Evolutionary conservation across 2,329 filamentous ascomycete species (phyloP).

Genomic region (Nemania sp.): DNA sequence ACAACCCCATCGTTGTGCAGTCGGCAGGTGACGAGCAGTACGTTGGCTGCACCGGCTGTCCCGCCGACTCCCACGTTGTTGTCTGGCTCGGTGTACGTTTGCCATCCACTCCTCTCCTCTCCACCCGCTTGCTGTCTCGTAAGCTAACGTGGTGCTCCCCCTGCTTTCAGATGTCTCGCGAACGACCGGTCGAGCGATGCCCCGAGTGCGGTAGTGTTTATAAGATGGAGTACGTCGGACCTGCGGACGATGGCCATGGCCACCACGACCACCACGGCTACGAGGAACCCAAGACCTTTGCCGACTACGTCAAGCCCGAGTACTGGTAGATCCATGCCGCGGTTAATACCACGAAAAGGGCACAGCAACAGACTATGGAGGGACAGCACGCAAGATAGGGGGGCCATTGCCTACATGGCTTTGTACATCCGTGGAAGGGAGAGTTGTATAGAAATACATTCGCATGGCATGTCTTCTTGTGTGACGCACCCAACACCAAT

Average conservation of each 20-base stretch:
- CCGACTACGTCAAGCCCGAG: slow-evolving; percentile 92
- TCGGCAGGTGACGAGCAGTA: slow-evolving; percentile 96
- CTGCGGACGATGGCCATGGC: slow-evolving; percentile 71
- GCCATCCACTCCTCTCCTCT: not conserved
- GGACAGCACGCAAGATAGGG: not conserved
- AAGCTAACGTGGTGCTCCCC: slow-evolving; percentile 20
- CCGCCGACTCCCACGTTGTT: slow-evolving; percentile 88
- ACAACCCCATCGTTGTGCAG: slow-evolving; percentile 88
- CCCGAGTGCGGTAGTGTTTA: slow-evolving; percentile 94
- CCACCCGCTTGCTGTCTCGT: not conserved
- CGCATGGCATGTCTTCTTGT: slow-evolving; percentile 10
- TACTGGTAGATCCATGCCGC: slow-evolving; percentile 71
- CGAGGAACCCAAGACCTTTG: slow-evolving; percentile 93
- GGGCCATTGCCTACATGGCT: slow-evolving; percentile 18
- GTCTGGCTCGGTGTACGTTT: slow-evolving; percentile 84
- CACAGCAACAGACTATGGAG: not conserved
- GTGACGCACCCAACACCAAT: slow-evolving; percentile 7
- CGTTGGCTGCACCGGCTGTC: slow-evolving; percentile 91
- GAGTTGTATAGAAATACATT: slow-evolving; percentile 35
- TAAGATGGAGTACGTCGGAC: slow-evolving; percentile 97
- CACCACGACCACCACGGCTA: slow-evolving; percentile 63
- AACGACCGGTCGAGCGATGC: slow-evolving; percentile 93
- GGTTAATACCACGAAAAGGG: not conserved
- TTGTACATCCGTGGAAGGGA: slow-evolving; percentile 34
- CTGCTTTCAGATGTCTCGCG: slow-evolving; percentile 72